Base-by-base conservation (phyloP, 352 stramenopile species). In the Blastocystis sp. region DNA sequence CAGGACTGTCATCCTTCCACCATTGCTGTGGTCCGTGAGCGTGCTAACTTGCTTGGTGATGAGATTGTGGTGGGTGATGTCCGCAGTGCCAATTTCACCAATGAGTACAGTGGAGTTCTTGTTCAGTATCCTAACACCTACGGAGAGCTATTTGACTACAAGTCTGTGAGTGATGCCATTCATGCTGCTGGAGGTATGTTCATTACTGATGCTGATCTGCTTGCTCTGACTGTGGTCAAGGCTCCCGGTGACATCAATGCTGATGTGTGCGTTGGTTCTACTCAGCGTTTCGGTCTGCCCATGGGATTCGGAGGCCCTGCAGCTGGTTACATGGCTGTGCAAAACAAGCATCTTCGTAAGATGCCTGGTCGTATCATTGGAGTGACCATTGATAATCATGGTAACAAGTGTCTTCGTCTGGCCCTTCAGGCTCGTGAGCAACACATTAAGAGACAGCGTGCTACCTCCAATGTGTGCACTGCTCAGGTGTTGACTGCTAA, bases 41-140 rank as follows among this genome's bases (percentile, higher is more conserved):
- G 97, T 42, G 95, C 95, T 0, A 91, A 94, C 17, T 93, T 94
- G 22, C 92, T 97, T 44, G 95, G 94, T 69, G 96, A 98, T 90
- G 93, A 98, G 35, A 92, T 98, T 5, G 93, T 98, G 6, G 92
- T 98, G 6, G 97, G 96, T 27, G 92, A 97, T 82, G 80, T 88
- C 27, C 57, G 51, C 35, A 91, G 40, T 33, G 27, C 69, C 11
- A 78, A 90, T 42, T 92, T 91, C 24, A 93, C 97, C 59, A 94
- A 97, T 75, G 91, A 95, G 60, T 98, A 94, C 91, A 98, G 95
- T 91, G 97, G 97, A 78, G 95, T 97, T 54, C 92, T 99, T 51
- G 92, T 99, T 33, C 97, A 99, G 92, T 99, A 99, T 92, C 97
- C 97, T 40, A 98, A 98, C 91, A 99, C 96, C 13, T 98, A 98